Evolutionary conservation across 805 yeast species (phyloP), one percentile per base, ranked within the genome.

Genomic region (Barnettozyma sucrosica): DNA sequence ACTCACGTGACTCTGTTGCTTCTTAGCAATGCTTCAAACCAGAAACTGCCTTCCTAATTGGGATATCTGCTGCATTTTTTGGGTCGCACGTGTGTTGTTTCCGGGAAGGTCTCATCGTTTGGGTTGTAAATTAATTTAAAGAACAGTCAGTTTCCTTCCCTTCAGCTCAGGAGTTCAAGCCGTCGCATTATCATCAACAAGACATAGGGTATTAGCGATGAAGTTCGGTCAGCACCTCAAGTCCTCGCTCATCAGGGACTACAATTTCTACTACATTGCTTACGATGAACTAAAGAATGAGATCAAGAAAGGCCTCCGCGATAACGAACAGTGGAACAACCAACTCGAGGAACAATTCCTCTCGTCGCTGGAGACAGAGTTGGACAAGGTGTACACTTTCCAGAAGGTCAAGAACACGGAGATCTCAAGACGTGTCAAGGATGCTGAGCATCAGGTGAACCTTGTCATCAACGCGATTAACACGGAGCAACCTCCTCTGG

Each of bases 161-260:
- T 23, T 23, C 8, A 8, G 8, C 8, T 23, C 25, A n/a, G n/a
- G n/a, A n/a, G 16, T 34, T 19, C 21, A 19, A 10, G 16, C 6
- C 5, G 10, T 10, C 13, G 6, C 21, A 16, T 34, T 21, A 18
- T 18, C 13, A 18, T 34, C 37, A 34, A 18, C 11, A 20, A 19
- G 33, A 19, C 21, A n/a, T n/a, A n/a, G n/a, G n/a, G 25, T 10
- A 7, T 9, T 26, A 23, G 47, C 10, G 24, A 93, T 93, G 97
- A 92, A 90, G 76, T 93, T 93, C 61, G 99, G 99, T 28, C 96
- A 90, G 66, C 95, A 89, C 61, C 76, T 92, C 58, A 82, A 88
- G 64, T 83, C 86, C 56, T 86, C 96, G 46, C 81, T 92, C 53
- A 90, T 90, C 66, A 85, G 87, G 66, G 93, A 89, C 66, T 90